phyloP scores from a whole-genome alignment of 257 asterid species.

The Solanum dulcamara region DNA sequence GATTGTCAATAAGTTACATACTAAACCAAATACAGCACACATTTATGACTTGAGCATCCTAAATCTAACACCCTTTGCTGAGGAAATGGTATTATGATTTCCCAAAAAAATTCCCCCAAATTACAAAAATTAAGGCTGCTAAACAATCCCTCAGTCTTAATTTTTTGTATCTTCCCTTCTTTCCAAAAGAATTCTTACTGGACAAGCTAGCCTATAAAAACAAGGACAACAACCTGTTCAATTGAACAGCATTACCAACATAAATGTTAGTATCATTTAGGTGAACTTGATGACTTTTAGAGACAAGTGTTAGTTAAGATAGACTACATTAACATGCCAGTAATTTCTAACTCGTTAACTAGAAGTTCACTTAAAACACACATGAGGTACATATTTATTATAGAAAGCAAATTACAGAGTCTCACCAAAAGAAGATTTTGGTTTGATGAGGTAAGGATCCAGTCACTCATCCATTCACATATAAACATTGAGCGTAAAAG shows the following conservation, averaged over 20 bases:
- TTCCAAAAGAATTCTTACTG: not conserved
- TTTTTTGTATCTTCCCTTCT: not conserved
- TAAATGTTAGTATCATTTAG: not conserved
- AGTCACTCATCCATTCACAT: not conserved
- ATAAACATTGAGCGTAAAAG: not conserved
- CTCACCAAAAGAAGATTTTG: not conserved
- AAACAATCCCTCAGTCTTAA: not conserved
- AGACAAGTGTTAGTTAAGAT: not conserved
- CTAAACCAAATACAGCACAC: not conserved
- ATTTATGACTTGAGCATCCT: not conserved
- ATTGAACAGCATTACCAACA: not conserved
- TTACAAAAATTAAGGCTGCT: not conserved
- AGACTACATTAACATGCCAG: not conserved
- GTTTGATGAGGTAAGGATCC: not conserved
- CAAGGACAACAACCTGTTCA: not conserved
- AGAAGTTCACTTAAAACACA: not conserved
- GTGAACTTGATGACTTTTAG: not conserved
- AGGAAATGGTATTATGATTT: not conserved
- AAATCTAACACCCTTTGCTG: not conserved
- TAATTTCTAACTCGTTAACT: not conserved
- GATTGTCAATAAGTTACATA: not conserved
- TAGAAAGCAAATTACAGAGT: not conserved
- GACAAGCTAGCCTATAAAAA: not conserved
- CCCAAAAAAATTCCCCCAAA: not conserved
- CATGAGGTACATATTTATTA: not conserved